Base-by-base conservation (phyloP, 2,329 filamentous ascomycete species). In the Colletotrichum liaoningense region DNA sequence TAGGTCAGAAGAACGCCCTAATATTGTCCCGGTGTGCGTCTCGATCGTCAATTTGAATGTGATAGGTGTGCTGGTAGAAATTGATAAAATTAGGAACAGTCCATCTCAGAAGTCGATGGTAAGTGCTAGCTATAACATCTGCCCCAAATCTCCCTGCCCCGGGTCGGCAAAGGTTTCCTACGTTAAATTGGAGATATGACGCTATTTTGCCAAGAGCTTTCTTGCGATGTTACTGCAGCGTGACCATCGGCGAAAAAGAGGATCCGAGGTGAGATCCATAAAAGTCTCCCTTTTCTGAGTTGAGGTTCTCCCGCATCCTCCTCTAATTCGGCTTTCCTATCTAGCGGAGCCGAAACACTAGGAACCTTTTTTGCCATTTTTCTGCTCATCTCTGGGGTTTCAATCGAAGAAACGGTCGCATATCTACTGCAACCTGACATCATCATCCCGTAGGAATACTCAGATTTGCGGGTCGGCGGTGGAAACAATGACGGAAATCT, bases 401-500 rank as follows among this genome's bases (percentile, higher is more conserved):
- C 12, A 19, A 59, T 62, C 30, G 22, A 9, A 30, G 49, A 49
- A n/a, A 19, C 66, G 33, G 33, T 35, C 22, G 59, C 55, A 56
- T 52, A 33, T 8, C 54, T 16, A 70, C 22, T 70, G 62, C 59
- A 28, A 38, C 35, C 56, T 73, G 67, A 73, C 67, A 73, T 73
- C 71, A 73, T 73, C 19, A 49, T 4, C 16, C 4, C 1, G 30
- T 28, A 49, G 46, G 5, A 46, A 28, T 8, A n/a, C 8, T 26
- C 42, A 49, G 49, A 57, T 38, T 62, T 66, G 67, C 67, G 71
- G 71, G 67, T 66, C 71, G n/a, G 3, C 11, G 46, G 70, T 70
- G 70, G 46, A 52, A 73, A 73, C 67, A 52, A 66, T 73, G 71
- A 73, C 67, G 71, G 71, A 66, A 57, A 57, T 60, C 67, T 73